Conservation (phyloP, 768 basidiomycete genomes). For the Russula vinacea region DNA sequence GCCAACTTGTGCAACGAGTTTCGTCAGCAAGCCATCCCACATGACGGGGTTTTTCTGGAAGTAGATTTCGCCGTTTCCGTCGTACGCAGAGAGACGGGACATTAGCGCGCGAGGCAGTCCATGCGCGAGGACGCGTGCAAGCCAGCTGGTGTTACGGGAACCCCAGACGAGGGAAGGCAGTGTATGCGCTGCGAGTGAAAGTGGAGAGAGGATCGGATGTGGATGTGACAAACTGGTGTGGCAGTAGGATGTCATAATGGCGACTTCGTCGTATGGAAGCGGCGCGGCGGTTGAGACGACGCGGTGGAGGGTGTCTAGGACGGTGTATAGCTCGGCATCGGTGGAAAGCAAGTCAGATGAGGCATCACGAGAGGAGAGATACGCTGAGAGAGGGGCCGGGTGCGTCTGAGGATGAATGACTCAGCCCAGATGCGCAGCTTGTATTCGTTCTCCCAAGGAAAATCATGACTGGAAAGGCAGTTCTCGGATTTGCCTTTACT, state of each 20-base stretch:
- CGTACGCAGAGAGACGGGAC: conserved; percentile 21
- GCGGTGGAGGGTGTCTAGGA: conserved; percentile 37
- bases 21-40: conserved; percentile 38
- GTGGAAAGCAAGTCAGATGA: background rate
- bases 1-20: conserved; percentile 46
- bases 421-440: conserved; percentile 33
- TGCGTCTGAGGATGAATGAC: conserved; percentile 28
- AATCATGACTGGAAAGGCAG: background rate
- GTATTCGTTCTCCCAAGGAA: conserved; percentile 33
- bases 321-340: conserved; percentile 28
- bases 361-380: background rate
- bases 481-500: conserved; percentile 13
- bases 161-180: background rate
- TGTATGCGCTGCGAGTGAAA: conserved; percentile 35
- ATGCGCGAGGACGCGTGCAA: conserved; percentile 34
- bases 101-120: conserved; percentile 40
- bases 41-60: conserved; percentile 31
- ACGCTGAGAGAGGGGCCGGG: too few relatives aligned
- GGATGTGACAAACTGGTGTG: conserved; percentile 1
- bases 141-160: conserved; percentile 41
- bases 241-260: conserved; percentile 15
- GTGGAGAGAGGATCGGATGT: conserved; percentile 36
- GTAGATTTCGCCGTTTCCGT: conserved; percentile 32
- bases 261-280: conserved; percentile 32
- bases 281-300: conserved; percentile 39